These are phyloP conservation scores for Candida silvatica DNA, from an alignment of 805 yeast species.

Conservation along the genomic window DNA sequence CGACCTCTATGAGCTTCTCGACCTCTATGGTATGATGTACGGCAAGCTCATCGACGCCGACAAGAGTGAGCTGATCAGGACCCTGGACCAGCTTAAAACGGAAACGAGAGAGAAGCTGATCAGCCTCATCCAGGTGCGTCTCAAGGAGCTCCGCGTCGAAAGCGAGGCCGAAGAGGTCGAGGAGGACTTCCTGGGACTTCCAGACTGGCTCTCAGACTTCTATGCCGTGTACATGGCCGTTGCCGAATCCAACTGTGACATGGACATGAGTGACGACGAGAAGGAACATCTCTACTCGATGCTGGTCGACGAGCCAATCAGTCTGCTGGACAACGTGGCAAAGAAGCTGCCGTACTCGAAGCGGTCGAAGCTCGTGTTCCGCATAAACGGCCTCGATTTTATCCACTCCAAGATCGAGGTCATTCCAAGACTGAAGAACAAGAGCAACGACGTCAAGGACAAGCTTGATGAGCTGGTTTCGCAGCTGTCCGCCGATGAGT, in stretches of 20 bases:
- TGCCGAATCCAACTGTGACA: slow-evolving; percentile 25
- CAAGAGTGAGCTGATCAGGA: slow-evolving; percentile 12
- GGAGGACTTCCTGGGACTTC: slow-evolving; percentile 57
- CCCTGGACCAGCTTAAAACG: slow-evolving; percentile 24
- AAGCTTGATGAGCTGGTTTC: slow-evolving; percentile 27
- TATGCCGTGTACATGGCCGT: slow-evolving; percentile 52
- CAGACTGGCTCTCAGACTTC: slow-evolving; percentile 75
- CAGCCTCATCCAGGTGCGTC: slow-evolving; percentile 24
- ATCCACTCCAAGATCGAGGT: slow-evolving; percentile 46
- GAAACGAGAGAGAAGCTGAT: slow-evolving; percentile 31
- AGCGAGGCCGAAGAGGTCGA: slow-evolving; percentile 26
- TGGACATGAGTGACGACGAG: slow-evolving; percentile 30
- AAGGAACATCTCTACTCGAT: slow-evolving; percentile 29
- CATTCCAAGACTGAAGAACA: slow-evolving; percentile 25
- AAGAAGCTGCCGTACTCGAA: slow-evolving; percentile 20
- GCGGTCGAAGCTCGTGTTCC: slow-evolving; percentile 31
- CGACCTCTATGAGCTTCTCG: slow-evolving; percentile 54
- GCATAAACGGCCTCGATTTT: slow-evolving; percentile 53
- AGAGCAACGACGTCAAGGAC: slow-evolving; percentile 28
- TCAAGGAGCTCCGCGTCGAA: slow-evolving; percentile 27
- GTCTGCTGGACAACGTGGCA: slow-evolving; percentile 21
- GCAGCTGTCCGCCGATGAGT: slow-evolving; percentile 36
- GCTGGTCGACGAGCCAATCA: slow-evolving; percentile 39
- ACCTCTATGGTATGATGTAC: slow-evolving; percentile 65
- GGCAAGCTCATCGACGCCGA: slow-evolving; percentile 28